Conservation (phyloP, 2,329 filamentous ascomycete species). For the Fusarium hostae region DNA sequence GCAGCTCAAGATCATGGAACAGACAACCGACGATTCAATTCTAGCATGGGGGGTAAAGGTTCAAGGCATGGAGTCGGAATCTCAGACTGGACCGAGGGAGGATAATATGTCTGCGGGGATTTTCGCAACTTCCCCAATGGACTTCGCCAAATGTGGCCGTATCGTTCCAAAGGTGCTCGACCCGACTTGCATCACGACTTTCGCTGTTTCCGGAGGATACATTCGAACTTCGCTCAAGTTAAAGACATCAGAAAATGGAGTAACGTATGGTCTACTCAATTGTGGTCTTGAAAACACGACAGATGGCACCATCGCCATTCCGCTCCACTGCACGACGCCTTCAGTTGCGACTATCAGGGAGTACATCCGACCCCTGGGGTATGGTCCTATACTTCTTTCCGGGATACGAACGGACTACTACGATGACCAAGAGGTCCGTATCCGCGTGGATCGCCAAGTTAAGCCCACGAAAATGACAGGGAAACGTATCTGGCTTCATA, state of each 20-base stretch:
- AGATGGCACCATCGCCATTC: not conserved
- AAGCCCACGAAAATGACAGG: fast-evolving
- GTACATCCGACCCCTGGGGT: not conserved
- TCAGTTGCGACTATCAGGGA: not conserved
- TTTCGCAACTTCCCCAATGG: not conserved
- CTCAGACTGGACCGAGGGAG: fast-evolving
- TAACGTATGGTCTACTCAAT: not conserved
- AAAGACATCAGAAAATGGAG: no score
- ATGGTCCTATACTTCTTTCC: not conserved
- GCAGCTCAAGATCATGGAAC: conserved; percentile 5
- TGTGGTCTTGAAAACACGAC: not conserved
- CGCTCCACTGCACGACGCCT: not conserved
- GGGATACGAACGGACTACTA: fast-evolving
- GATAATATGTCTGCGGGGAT: not conserved
- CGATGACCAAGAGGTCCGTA: fast-evolving
- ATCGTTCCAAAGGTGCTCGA: not conserved
- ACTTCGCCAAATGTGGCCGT: not conserved
- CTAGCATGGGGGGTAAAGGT: not conserved
- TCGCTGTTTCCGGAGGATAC: not conserved
- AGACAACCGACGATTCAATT: conserved; percentile 5
- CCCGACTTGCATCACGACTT: not conserved
- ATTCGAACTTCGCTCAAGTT: not conserved
- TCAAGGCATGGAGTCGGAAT: not conserved
- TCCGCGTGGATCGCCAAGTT: not conserved
- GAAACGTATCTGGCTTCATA: not conserved